Evolutionary conservation across 2,329 filamentous ascomycete species (phyloP).

Genomic region (Clathrospora elynae): DNA sequence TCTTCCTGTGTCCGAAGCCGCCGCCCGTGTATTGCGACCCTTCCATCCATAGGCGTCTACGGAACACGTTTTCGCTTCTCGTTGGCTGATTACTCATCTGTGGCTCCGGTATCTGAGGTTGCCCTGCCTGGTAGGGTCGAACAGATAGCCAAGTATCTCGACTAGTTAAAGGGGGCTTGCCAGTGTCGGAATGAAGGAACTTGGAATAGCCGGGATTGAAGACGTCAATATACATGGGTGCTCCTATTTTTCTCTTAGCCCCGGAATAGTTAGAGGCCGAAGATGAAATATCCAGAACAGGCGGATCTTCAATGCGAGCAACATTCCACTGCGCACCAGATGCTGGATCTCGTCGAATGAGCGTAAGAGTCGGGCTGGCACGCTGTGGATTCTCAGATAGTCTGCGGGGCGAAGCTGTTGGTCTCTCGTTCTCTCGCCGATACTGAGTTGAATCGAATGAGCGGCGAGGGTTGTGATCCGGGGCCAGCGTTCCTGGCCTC

Average conservation of each 20-base stretch:
- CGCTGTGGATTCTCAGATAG: conserved; percentile 22
- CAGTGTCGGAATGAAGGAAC: conserved; percentile 51
- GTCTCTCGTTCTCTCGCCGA: conserved; percentile 29
- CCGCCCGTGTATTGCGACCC: conserved; percentile 49
- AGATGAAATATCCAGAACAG: conserved; percentile 52
- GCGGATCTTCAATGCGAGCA: conserved; percentile 54
- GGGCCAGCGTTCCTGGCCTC: conserved; percentile 20
- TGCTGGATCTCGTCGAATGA: conserved; percentile 58
- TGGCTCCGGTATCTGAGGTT: conserved; percentile 1
- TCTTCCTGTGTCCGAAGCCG: conserved; percentile 49
- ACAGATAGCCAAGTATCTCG: conserved; percentile 24
- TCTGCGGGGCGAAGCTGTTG: conserved; percentile 28
- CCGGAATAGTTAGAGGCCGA: conserved; percentile 43
- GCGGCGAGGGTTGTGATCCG: conserved; percentile 28
- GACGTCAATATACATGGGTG: conserved; percentile 60
- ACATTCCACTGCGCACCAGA: conserved; percentile 59
- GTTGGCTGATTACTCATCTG: conserved; percentile 1
- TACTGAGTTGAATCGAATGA: conserved; percentile 33
- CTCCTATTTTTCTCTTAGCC: conserved; percentile 45
- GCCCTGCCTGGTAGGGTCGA: conserved; percentile 13
- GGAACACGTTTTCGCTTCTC: conserved; percentile 43
- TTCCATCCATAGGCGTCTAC: conserved; percentile 56
- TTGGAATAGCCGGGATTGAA: conserved; percentile 64
- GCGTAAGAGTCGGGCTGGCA: conserved; percentile 46
- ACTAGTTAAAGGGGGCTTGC: conserved; percentile 16